Conservation (phyloP, 1,284 basidiomycete genomes). For the Puccinia polysora region DNA sequence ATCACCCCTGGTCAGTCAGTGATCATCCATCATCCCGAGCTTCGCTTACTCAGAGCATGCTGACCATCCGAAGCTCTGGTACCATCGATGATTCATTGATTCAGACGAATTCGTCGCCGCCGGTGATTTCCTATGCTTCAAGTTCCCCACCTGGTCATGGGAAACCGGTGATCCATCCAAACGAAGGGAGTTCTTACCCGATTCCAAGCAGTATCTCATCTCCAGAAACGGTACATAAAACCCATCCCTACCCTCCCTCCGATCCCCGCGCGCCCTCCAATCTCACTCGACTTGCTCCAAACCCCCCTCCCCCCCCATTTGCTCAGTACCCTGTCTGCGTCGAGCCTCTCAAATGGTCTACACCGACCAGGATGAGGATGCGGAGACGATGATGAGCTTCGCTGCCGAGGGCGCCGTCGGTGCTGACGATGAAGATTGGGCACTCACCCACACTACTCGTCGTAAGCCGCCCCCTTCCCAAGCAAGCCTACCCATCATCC, state of each 20-base stretch:
- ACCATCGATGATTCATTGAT: neutral
- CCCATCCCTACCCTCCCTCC: neutral
- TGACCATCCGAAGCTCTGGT: neutral
- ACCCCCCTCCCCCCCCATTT: slow-evolving; percentile 6
- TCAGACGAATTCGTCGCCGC: slow-evolving; percentile 92
- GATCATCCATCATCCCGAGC: neutral
- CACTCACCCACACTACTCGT: slow-evolving; percentile 39
- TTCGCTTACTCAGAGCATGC: slow-evolving; percentile 2
- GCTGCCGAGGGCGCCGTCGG: slow-evolving; percentile 56
- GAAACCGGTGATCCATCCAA: slow-evolving; percentile 73
- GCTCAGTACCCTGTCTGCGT: slow-evolving; percentile 77
- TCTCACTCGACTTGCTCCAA: too few species aligned
- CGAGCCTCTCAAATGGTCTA: slow-evolving; percentile 86
- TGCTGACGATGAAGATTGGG: slow-evolving; percentile 47
- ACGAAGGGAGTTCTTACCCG: slow-evolving; percentile 81
- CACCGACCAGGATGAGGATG: slow-evolving; percentile 89
- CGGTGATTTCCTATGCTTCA: slow-evolving; percentile 80
- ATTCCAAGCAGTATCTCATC: slow-evolving; percentile 93
- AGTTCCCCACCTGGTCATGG: slow-evolving; percentile 94
- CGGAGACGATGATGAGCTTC: slow-evolving; percentile 70
- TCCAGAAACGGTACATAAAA: slow-evolving; percentile 65
- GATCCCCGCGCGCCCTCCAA: too few species aligned
- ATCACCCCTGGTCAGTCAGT: slow-evolving; percentile 88
- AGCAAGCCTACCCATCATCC: neutral
- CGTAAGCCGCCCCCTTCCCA: neutral